Base-by-base conservation (phyloP, 352 stramenopile species). In the Phytophthora cactorum region DNA sequence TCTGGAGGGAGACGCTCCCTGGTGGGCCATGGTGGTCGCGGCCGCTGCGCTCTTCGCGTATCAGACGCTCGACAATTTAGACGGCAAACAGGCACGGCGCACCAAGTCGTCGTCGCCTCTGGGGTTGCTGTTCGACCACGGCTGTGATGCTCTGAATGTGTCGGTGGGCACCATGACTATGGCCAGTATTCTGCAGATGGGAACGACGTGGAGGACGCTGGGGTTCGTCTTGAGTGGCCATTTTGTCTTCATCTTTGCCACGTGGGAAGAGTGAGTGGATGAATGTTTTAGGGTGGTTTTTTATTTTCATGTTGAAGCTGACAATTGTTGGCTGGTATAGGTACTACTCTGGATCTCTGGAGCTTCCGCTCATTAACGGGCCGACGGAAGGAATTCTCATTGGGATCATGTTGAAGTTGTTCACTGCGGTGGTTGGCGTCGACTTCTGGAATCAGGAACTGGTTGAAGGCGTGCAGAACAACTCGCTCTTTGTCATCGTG, bases 301-400 rank as follows among this genome's bases (percentile, higher is more conserved):
- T 66, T 52, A n/a, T n/a, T n/a, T 22, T 6, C 11, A 38, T n/a
- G 39, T 29, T 50, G 36, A 34, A 43, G 5, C 12, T 72, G 39
- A 69, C n/a, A 36, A 41, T 14, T 51, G 62, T 17, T 59, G 58
- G 28, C 25, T 62, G 52, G 3, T 57, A 29, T 29, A 87, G 79
- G 43, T 99, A 99, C 81, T 97, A 99, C 82, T 98, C 91, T 1
- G 96, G 96, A 28, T 89, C 92, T 64, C 81, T 99, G 10, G 86
- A 98, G 59, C 78, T 99, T 51, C 97, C 97, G 32, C 82, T 97
- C 32, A 90, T 99, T 63, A 99, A 99, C 79, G 97, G 97, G 15
- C 97, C 97, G 2, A 98, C 84, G 11, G 97, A 99, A 75, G 97
- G 97, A 59, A 90, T 99, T 44, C 66, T 99, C 38, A 90, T 97